Conservation (phyloP, 1,284 basidiomycete genomes). For the Gomphus sp. region DNA sequence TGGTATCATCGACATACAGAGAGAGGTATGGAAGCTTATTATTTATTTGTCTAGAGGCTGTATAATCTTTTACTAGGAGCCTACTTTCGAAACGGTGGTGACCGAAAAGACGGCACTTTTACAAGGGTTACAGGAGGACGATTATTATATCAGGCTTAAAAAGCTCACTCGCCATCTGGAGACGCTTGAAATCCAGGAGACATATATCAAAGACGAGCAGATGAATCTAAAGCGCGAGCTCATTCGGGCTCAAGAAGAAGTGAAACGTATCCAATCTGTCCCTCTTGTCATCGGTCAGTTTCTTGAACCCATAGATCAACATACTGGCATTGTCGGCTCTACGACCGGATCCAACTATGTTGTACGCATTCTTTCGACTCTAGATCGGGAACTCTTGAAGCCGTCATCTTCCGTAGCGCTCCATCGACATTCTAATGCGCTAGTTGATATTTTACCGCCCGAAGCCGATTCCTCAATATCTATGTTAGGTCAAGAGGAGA, state of each 20-base stretch:
- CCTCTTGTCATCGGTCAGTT: constrained; percentile 99
- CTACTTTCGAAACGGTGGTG: constrained; percentile 80
- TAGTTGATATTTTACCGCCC: constrained; percentile 97
- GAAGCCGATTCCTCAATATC: constrained; percentile 97
- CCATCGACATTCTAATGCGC: constrained; percentile 96
- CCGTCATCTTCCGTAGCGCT: constrained; percentile 96
- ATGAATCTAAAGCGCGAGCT: constrained; percentile 97
- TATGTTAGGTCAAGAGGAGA: constrained; percentile 90
- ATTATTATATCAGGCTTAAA: constrained; percentile 93
- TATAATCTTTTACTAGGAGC: constrained; percentile 51
- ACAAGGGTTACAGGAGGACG: constrained; percentile 84
- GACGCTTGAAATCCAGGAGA: constrained; percentile 91
- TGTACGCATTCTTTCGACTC: constrained; percentile 93
- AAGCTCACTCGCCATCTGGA: constrained; percentile 88
- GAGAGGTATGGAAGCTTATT: constrained; percentile 48
- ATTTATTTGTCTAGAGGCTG: constrained; percentile 5
- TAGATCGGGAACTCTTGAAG: constrained; percentile 96
- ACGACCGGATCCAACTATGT: constrained; percentile 99
- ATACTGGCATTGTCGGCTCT: constrained; percentile 94
- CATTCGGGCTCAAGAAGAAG: constrained; percentile 97
- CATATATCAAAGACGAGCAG: constrained; percentile 99
- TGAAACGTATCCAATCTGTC: constrained; percentile 98
- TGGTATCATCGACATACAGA: constrained; percentile 70
- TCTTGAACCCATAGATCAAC: constrained; percentile 97
- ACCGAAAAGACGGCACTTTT: constrained; percentile 82